Percentiles rank a stretch among this genome's conserved stretches.
Evolutionary conservation across 495 filamentous ascomycete genomes (phyloP).

Genomic region (Coniosporium apollinis): DNA sequence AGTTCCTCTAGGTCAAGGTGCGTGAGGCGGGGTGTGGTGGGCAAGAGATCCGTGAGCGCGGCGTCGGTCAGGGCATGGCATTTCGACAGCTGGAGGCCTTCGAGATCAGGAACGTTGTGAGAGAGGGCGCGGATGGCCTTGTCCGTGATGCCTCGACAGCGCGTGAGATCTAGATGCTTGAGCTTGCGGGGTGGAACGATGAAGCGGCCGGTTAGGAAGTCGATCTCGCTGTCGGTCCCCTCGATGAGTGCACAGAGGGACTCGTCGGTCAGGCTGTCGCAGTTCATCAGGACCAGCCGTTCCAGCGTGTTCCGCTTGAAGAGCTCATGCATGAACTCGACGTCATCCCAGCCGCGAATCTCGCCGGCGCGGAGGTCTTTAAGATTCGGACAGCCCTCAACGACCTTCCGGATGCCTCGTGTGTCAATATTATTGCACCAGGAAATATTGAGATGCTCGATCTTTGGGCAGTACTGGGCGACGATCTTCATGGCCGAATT

Average conservation of each 20-base stretch:
- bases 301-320: constrained; percentile 70
- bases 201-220: constrained; percentile 57
- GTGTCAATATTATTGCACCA: constrained; percentile 82
- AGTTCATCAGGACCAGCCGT: constrained; percentile 59
- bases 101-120: constrained; percentile 57
- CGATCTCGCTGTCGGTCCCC: constrained; percentile 55
- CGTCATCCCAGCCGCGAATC: constrained; percentile 58
- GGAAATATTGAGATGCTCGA: constrained; percentile 72
- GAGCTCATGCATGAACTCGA: constrained; percentile 49
- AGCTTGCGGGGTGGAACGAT: constrained; percentile 65
- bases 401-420: constrained; percentile 56
- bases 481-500: constrained; percentile 82
- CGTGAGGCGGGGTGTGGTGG: constrained; percentile 55
- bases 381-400: constrained; percentile 54
- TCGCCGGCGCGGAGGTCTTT: constrained; percentile 73
- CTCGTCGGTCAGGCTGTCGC: constrained; percentile 57
- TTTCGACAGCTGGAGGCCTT: constrained; percentile 65
- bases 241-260: constrained; percentile 54
- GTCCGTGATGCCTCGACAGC: constrained; percentile 59
- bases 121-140: constrained; percentile 48
- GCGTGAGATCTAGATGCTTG: constrained; percentile 69
- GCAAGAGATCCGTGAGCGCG: constrained; percentile 53
- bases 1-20: constrained; percentile 87
- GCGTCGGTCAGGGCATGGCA: constrained; percentile 56
- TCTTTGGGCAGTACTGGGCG: constrained; percentile 59